Conservation (phyloP, 148 eudicot species). For the Fagopyrum tataricum region DNA sequence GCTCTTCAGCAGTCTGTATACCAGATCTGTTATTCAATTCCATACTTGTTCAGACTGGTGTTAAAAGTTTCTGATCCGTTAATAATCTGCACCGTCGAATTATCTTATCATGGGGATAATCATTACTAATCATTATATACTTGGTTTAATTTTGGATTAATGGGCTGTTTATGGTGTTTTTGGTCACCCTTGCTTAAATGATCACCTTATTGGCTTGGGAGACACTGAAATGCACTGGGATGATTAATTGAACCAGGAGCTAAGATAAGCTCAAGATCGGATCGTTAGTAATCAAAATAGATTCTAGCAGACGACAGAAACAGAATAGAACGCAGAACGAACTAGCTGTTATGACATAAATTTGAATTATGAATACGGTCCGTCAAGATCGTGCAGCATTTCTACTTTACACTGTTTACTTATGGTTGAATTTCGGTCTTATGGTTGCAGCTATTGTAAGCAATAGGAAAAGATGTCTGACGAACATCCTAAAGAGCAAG, state of each 20-base stretch:
- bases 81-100: background rate
- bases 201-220: background rate
- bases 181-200: no score
- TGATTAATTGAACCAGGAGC: background rate
- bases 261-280: background rate
- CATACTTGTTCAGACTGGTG: background rate
- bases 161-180: background rate
- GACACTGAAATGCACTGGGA: no score
- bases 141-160: background rate
- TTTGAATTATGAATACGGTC: background rate
- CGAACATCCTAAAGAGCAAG: constrained; percentile 38
- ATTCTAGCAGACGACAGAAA: background rate
- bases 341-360: background rate
- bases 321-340: background rate
- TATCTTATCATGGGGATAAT: background rate
- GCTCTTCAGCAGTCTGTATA: background rate
- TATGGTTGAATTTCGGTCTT: background rate
- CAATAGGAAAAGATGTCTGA: constrained; percentile 34
- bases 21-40: background rate
- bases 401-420: background rate
- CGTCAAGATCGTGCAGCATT: background rate
- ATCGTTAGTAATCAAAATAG: background rate
- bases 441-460: constrained; percentile 22
- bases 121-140: background rate
- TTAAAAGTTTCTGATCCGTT: background rate